phyloP scores from a whole-genome alignment of 192 early-diverging fungal genomes.

The Coemansia sp. region DNA sequence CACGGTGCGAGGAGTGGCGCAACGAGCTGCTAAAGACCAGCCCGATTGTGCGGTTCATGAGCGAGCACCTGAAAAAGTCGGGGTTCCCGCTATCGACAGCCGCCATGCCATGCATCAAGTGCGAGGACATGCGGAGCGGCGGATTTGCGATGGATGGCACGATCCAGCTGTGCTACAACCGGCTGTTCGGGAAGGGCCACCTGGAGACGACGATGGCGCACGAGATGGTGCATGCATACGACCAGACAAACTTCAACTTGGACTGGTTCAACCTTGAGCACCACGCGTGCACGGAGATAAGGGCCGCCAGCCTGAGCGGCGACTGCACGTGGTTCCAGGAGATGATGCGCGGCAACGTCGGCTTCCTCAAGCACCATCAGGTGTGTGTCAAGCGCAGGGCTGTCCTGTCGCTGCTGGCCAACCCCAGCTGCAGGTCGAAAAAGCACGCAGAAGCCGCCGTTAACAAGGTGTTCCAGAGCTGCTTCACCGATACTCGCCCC shows the following conservation, averaged over 20 bases:
- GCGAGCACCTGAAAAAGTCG: constrained; percentile 69
- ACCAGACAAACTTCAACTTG: constrained; percentile 73
- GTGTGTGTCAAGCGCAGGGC: constrained; percentile 87
- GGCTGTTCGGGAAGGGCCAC: constrained; percentile 75
- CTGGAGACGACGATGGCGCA: constrained; percentile 93
- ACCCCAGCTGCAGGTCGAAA: constrained; percentile 72
- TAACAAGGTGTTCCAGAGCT: constrained; percentile 83
- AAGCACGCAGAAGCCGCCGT: constrained; percentile 87
- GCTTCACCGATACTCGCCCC: constrained; percentile 92
- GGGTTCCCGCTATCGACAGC: constrained; percentile 63
- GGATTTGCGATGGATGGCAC: constrained; percentile 81
- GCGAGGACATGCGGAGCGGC: constrained; percentile 80
- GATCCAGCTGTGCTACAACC: constrained; percentile 87
- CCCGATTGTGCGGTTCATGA: constrained; percentile 89
- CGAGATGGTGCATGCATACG: constrained; percentile 88
- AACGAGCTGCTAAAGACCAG: constrained; percentile 69
- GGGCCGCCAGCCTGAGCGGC: constrained; percentile 78
- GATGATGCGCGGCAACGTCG: constrained; percentile 65
- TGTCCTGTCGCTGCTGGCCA: constrained; percentile 73
- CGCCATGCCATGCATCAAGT: constrained; percentile 79
- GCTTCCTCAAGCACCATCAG: constrained; percentile 80
- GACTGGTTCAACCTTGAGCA: constrained; percentile 76
- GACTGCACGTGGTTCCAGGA: constrained; percentile 77
- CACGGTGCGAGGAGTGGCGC: constrained; percentile 77
- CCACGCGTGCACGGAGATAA: constrained; percentile 82